Base-by-base conservation (phyloP, 2,329 filamentous ascomycete species). In the Ascosphaera apis region DNA sequence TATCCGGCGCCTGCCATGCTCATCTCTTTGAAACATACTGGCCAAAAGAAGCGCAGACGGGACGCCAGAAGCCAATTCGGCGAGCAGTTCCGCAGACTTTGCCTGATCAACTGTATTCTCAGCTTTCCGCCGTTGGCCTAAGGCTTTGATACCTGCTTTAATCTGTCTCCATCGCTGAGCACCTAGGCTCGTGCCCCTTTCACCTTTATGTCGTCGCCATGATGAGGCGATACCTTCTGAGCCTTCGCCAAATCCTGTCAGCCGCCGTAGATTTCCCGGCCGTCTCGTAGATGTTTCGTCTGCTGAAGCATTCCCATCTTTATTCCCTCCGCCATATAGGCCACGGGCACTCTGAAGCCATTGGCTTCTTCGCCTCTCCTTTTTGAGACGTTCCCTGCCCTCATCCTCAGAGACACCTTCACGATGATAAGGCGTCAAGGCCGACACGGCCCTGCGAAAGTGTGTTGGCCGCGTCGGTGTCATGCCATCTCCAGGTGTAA, bases 21-120 rank as follows among this genome's bases (percentile, higher is more conserved):
- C 88, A 47, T 98, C 88, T 39, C 88, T 70, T 57, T 95, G 88
- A 47, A 95, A 88, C 80, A 95, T 93, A 50, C 84, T 93, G 5
- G 88, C 88, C 36, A 98, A 62, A 55, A 98, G 91, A 39, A 98
- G 62, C 15, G 86, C 88, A 16, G 88, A 88, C 3, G 88, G 88
- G 1, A 84, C 82, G 37, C 83, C 88, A 31, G 88, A 91, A 34
- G 88, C 70, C 27, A 98, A 62, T 55, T 98, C 88, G 1, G 88
- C 88, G 69, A 98, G 86, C 33, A 98, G 64, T 53, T 98, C 88
- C 2, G 88, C 83, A 7, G 86, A 95, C 53, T 95, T 98, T 49
- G 79, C 76, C 50, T 88, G 83, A 53, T 98, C 88, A 41, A 93
- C 77, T 32, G 78, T 76, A 37, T 67, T 66, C 41, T 93, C 82